Percentiles rank a stretch among this genome's conserved stretches.
These are phyloP conservation scores for Lathyrus sativus DNA, from an alignment of 306 rosid species.

Conservation along the genomic window DNA sequence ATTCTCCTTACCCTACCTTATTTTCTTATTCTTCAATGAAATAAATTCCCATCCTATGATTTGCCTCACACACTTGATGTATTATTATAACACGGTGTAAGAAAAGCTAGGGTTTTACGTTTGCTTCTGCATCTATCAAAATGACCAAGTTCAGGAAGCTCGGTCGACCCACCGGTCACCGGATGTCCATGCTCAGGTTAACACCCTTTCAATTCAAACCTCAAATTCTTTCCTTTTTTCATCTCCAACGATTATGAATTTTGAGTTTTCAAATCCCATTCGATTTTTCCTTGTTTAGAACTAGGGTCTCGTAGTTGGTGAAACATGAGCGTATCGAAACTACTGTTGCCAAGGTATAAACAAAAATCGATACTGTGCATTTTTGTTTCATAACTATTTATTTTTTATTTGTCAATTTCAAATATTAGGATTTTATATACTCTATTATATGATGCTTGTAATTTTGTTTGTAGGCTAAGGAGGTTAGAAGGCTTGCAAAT, in stretches of 20 bases:
- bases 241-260: neutral
- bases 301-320: conserved; percentile 95
- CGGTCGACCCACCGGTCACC: conserved; percentile 69
- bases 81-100: neutral
- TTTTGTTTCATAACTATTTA: too few relatives aligned
- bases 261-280: neutral
- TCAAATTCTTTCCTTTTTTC: neutral
- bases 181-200: conserved; percentile 92
- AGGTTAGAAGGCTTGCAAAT: too few relatives aligned
- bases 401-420: neutral
- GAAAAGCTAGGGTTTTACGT: conserved; percentile 32
- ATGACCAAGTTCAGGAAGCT: conserved; percentile 95
- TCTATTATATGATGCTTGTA: too few relatives aligned
- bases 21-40: too few relatives aligned
- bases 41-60: too few relatives aligned
- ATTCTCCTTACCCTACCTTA: too few relatives aligned
- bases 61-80: too few relatives aligned
- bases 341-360: conserved; percentile 76
- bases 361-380: neutral
- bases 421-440: neutral
- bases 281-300: conserved; percentile 45
- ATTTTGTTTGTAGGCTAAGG: too few relatives aligned
- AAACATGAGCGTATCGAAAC: conserved; percentile 98
- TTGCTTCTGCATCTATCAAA: neutral
- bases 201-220: too few relatives aligned